Conservation (phyloP, 441 rosid genomes). For the Gossypium aridum region DNA sequence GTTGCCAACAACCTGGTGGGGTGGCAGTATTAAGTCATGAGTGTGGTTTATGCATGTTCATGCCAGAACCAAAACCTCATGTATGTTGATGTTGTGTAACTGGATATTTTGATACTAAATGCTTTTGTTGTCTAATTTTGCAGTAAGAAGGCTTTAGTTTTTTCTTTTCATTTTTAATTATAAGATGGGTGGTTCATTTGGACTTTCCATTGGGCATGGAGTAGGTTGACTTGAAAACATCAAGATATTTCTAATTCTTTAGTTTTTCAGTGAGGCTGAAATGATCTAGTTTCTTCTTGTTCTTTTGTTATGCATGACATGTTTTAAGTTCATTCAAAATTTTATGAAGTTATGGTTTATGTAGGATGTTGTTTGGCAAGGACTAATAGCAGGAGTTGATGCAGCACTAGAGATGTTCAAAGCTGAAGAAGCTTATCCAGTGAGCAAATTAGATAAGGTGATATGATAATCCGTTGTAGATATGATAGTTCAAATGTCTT, state of each 20-base stretch:
- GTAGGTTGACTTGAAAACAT: background rate
- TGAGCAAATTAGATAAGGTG: conserved; percentile 62
- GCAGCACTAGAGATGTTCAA: conserved; percentile 72
- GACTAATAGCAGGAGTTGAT: conserved; percentile 82
- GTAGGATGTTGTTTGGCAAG: conserved; percentile 91
- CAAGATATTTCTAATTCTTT: background rate
- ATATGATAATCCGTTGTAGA: conserved; percentile 12
- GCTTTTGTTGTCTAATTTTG: background rate
- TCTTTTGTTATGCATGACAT: background rate
- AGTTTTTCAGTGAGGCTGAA: background rate
- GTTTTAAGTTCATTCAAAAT: background rate
- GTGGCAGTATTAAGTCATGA: conserved; percentile 72
- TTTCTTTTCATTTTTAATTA: background rate
- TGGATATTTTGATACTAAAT: background rate
- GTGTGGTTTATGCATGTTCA: conserved; percentile 93
- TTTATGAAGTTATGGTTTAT: conserved; percentile 8
- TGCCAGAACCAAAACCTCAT: conserved; percentile 77
- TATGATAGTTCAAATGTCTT: background rate
- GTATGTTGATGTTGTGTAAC: conserved; percentile 30
- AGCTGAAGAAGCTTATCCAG: conserved; percentile 81
- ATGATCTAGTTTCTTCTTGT: background rate
- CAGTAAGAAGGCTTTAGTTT: background rate
- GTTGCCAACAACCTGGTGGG: conserved; percentile 97
- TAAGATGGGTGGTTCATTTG: background rate
- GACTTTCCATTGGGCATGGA: background rate